These are phyloP conservation scores for Cercis canadensis DNA, from an alignment of 306 rosid genomes.

Conservation along the genomic window DNA sequence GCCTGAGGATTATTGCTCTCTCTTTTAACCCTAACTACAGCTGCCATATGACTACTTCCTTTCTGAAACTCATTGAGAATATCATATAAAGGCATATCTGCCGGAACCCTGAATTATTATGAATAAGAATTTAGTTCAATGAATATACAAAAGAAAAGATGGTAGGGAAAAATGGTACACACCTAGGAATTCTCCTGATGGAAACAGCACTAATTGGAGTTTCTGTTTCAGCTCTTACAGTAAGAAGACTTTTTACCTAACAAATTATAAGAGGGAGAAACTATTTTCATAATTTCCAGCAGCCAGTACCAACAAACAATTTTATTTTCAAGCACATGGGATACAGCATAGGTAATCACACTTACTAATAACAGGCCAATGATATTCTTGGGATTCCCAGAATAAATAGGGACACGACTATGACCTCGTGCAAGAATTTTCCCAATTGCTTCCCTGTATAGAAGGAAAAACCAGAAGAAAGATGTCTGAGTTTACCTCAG, in stretches of 20 bases:
- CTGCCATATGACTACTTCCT: conserved; percentile 99
- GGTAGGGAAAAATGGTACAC: conserved; percentile 23
- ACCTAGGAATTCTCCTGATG: conserved; percentile 94
- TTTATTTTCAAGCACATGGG: conserved; percentile 15
- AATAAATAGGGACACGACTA: conserved; percentile 92
- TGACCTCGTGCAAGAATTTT: conserved; percentile 95
- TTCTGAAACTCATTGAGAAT: conserved; percentile 96
- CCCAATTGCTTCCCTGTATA: conserved; percentile 93
- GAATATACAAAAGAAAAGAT: conserved; percentile 4
- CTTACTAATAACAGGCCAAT: conserved; percentile 92
- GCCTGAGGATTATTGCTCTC: conserved; percentile 52
- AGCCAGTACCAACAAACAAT: conserved; percentile 22
- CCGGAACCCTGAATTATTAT: conserved; percentile 72
- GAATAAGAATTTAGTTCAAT: conserved; percentile 27
- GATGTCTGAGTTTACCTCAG: not conserved
- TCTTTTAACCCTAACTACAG: conserved; percentile 73
- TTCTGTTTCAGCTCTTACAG: conserved; percentile 95
- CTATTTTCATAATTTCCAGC: not conserved
- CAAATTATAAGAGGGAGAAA: conserved; percentile 27
- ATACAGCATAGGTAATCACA: conserved; percentile 21
- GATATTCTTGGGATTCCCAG: conserved; percentile 84
- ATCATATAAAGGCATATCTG: conserved; percentile 94
- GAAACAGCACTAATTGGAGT: conserved; percentile 86
- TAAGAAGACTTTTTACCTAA: conserved; percentile 92
- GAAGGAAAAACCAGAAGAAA: conserved; percentile 1